Base-by-base conservation (phyloP, 1,139 yeast species). In the Sugiyamaella paludigena region DNA sequence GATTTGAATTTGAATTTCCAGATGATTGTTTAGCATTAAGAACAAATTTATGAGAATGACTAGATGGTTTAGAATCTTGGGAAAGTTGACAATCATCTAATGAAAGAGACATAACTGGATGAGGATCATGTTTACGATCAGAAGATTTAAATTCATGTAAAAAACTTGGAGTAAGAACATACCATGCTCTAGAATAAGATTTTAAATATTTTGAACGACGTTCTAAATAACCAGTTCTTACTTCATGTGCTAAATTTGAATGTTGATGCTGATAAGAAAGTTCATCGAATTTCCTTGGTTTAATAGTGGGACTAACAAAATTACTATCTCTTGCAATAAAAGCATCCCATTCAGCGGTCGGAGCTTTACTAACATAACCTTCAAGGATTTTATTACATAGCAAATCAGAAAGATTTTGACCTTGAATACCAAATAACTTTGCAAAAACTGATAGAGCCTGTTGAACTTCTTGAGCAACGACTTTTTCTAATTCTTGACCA, bases 141-240 rank as follows among this genome's bases (percentile, higher is more conserved):
- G 80, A 69, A 1, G 91, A 74, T 70, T 89, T 91, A 69, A 92
- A 87, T 69, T 92, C 98, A 65, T 92, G 98, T 50, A 92, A 72
- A 62, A 80, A 91, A 51, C 83, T 81, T 50, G 97, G 86, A 1
- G 98, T 89, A 58, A 92, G 74, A 29, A 92, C 96, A 65, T 89
- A 94, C 82, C 87, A 92, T 4, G 95, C 95, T 58, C 83, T 79
- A 4, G 95, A 81, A 68, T 89, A 94, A 28, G 92, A 85, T 71
- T 89, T 91, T 57, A 92, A 75, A 65, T 82, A 89, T 71, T 91
- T 92, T 1, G 97, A 87, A 60, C 96, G 79, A 65, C 97, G 79
- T 67, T 92, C 98, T 57, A 92, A 74, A 57, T 75, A 79, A 1
- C 98, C 97, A 33, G 88, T 80, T 49, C 89, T 79, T 36, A 92